Percentiles rank a stretch among this genome's conserved stretches.
Evolutionary conservation across 2,329 filamentous ascomycete species (phyloP).

Genomic region (Alternaria arborescens): DNA sequence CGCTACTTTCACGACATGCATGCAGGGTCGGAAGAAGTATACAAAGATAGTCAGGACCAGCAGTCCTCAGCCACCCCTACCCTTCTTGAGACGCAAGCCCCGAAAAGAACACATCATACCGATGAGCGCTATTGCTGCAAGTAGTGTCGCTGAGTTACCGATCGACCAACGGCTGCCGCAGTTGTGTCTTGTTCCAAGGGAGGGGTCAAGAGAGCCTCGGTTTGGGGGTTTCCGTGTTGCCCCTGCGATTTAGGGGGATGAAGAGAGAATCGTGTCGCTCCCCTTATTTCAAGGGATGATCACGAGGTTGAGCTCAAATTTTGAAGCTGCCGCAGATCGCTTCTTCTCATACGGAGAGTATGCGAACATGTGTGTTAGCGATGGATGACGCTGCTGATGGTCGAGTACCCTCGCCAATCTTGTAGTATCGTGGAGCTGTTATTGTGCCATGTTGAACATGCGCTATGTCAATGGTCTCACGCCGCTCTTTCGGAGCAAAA

Average conservation of each 20-base stretch:
- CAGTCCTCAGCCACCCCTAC: background rate
- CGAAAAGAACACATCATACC: conserved; percentile 8
- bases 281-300: background rate
- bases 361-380: background rate
- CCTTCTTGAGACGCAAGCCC: conserved; percentile 5
- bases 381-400: background rate
- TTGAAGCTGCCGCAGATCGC: too few relatives aligned
- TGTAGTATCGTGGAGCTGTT: conserved; percentile 9
- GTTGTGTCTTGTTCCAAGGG: conserved; percentile 12
- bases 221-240: conserved; percentile 24
- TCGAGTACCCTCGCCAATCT: conserved; percentile 4
- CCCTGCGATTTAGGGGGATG: conserved; percentile 9
- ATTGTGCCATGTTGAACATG: conserved; percentile 30
- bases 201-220: conserved; percentile 12
- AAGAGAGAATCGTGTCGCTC: background rate
- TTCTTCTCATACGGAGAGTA: too few relatives aligned
- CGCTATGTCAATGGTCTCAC: conserved; percentile 13
- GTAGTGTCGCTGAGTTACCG: conserved; percentile 12
- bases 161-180: conserved; percentile 23
- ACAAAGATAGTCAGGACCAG: conserved; percentile 5
- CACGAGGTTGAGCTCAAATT: background rate
- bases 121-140: conserved; percentile 5
- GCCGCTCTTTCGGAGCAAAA: conserved; percentile 4
- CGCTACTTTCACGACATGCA: conserved; percentile 3
- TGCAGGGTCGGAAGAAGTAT: conserved; percentile 9